A percentile compares a stretch with the other conserved stretches of the same genome.
These are phyloP conservation scores for Tothia fuscella DNA, from an alignment of 2,329 filamentous ascomycete species.

Conservation along the genomic window DNA sequence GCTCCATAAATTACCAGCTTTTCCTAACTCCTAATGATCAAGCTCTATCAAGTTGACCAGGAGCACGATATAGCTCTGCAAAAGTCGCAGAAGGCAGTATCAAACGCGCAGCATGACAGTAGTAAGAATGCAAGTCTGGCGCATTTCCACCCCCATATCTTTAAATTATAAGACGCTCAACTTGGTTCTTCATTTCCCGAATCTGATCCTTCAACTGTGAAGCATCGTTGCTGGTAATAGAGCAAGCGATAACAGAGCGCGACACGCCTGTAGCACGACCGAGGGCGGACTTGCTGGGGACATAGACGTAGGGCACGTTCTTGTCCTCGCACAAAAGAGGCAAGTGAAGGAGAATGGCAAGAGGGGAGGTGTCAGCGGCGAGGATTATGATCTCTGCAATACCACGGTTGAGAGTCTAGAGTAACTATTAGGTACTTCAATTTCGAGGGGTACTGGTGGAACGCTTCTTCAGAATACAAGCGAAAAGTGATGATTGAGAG, in stretches of 20 bases:
- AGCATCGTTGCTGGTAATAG: constrained; percentile 58
- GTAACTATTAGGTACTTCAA: neutral
- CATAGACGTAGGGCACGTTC: constrained; percentile 61
- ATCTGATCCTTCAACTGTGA: constrained; percentile 77
- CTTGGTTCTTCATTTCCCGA: constrained; percentile 80
- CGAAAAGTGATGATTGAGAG: neutral
- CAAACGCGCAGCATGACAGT: no score
- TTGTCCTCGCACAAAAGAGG: constrained; percentile 74
- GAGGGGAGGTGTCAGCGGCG: constrained; percentile 42
- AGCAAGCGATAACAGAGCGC: constrained; percentile 73
- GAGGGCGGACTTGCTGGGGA: constrained; percentile 79
- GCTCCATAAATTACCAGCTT: no score
- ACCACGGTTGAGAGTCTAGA: constrained; percentile 59
- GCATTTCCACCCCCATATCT: no score
- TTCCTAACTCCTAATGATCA: no score
- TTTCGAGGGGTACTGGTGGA: neutral
- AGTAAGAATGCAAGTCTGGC: no score
- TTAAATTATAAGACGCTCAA: constrained; percentile 87
- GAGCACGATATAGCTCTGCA: no score
- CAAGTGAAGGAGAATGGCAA: constrained; percentile 50
- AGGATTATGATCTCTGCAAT: constrained; percentile 82
- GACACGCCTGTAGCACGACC: constrained; percentile 84
- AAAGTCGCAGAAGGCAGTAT: no score
- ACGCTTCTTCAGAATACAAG: neutral
- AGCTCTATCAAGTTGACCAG: no score